These are phyloP conservation scores for Trametes maxima DNA, from an alignment of 768 basidiomycete species.

Conservation along the genomic window DNA sequence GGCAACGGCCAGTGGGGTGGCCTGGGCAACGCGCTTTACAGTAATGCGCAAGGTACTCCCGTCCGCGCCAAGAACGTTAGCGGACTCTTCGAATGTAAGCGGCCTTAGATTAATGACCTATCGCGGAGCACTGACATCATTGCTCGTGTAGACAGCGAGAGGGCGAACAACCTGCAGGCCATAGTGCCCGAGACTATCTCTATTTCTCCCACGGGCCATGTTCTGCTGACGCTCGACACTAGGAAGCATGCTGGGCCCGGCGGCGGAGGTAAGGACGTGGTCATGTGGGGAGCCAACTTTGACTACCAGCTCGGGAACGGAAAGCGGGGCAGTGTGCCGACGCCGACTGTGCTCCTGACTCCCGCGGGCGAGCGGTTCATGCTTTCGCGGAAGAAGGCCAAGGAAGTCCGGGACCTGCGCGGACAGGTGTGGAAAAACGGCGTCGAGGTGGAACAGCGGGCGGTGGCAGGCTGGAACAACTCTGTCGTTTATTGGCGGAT, in stretches of 20 bases:
- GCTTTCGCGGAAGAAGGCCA: conserved; percentile 53
- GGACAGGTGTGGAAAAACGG: conserved; percentile 63
- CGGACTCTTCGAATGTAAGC: conserved; percentile 84
- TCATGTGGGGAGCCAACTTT: conserved; percentile 74
- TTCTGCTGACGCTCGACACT: conserved; percentile 74
- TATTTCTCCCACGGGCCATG: conserved; percentile 76
- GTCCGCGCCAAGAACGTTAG: conserved; percentile 77
- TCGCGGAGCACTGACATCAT: conserved; percentile 2
- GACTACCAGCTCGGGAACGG: conserved; percentile 79
- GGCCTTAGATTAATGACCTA: background rate
- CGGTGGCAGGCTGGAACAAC: conserved; percentile 61
- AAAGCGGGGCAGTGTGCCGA: conserved; percentile 58
- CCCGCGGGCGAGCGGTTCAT: conserved; percentile 61
- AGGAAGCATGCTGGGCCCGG: conserved; percentile 48
- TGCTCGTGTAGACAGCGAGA: conserved; percentile 60
- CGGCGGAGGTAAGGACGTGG: conserved; percentile 61
- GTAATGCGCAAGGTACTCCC: conserved; percentile 70
- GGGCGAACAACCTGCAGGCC: conserved; percentile 57
- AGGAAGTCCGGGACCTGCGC: conserved; percentile 57
- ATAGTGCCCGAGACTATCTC: conserved; percentile 64
- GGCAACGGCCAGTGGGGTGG: conserved; percentile 87
- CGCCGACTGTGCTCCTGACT: conserved; percentile 54
- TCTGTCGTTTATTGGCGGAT: conserved; percentile 77
- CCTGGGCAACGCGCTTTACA: conserved; percentile 66
- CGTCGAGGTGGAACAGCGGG: conserved; percentile 65